Base-by-base conservation (phyloP, 2,329 filamentous ascomycete species). In the Lasiodiplodia gonubiensis region DNA sequence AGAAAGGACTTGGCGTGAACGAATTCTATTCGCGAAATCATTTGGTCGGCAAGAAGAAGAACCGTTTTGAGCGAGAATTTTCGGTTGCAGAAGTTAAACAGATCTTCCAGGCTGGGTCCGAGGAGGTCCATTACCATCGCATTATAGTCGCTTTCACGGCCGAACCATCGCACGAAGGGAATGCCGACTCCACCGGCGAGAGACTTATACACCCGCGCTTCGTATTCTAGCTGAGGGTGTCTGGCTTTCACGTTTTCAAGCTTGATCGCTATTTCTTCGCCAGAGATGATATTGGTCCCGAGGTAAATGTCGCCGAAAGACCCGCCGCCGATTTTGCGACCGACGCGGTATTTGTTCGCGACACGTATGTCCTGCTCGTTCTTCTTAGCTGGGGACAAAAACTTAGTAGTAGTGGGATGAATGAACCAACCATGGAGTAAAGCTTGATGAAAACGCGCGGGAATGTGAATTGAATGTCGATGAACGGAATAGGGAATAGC, bases 41-140 rank as follows among this genome's bases (percentile, higher is more conserved):
- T 90, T 85, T 99, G 95, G 76, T 99, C 95, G 78, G 95, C 95
- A 60, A 99, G 88, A 27, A 99, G 89, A 51, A 99, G 87, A 30
- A 98, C 95, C 0, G 95, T 99, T 90, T 99, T 99, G 73, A 99
- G 85, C 14, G 95, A 97, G 86, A 98, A 99, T 81, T 98, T 98
- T 81, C 95, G 92, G 89, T 98, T 98, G 89, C 95, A 99, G 82
- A 98, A 98, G 88, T 99, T 98, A 92, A 99, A 99, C 39, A 99
- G 88, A 79, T 99, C 95, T 83, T 99, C 95, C 81, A 99, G 84
- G 77, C 91, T 95, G 72, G 95, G 95, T 48, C 95, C 95, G 68
- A 99, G 91, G 33, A 99, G 90, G 78, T 99, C 95, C 72, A 98
- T 89, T 63, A 99, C 95, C 95, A 99, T 98, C 80, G 95, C 95